Evolutionary conservation across 2,329 filamentous ascomycete species (phyloP), one percentile per base, ranked within the genome.

Genomic region (Calonectria montana): DNA sequence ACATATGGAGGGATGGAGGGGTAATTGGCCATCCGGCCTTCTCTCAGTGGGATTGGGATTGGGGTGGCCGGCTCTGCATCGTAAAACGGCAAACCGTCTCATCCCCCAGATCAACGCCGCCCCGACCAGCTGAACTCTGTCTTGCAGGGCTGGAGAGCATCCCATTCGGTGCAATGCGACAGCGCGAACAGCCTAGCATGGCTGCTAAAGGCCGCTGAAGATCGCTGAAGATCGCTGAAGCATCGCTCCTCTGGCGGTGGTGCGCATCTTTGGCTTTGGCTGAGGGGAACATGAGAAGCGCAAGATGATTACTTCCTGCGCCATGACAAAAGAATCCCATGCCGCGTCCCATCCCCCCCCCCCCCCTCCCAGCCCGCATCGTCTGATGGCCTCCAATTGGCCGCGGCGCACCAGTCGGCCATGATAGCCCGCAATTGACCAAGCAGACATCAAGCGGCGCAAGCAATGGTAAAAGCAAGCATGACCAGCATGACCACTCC

Each of bases 401-500:
- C 67, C 31, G 31, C 53, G 27, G n/a, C 3, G 27, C 35, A 53
- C 67, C 67, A 65, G 65, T 70, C 62, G 55, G 69, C 55, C 63
- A 48, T 47, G 13, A n/a, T 39, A 61, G 43, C 47, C 55, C 55
- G 45, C 64, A 71, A 68, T 55, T 59, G 55, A 53, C 55, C 53
- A 53, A 69, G 48, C 37, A 69, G 47, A 53, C 21, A 13, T 21
- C 66, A 31, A 59, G 29, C 21, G 37, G 57, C 41, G 29, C n/a
- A 23, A 62, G 12, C 48, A 21, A 27, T 4, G n/a, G 27, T 16
- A 41, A 62, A 67, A 64, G 67, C 70, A 70, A 65, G 29, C 68
- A 70, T 70, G 68, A 70, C 50, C 59, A 62, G 62, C 61, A 69
- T 64, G 57, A 45, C 29, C 47, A 45, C 31, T 39, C 50, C 48